Evolutionary conservation across 2,329 filamentous ascomycete genomes (phyloP).

Genomic region (Aspergillus novofumigatus): DNA sequence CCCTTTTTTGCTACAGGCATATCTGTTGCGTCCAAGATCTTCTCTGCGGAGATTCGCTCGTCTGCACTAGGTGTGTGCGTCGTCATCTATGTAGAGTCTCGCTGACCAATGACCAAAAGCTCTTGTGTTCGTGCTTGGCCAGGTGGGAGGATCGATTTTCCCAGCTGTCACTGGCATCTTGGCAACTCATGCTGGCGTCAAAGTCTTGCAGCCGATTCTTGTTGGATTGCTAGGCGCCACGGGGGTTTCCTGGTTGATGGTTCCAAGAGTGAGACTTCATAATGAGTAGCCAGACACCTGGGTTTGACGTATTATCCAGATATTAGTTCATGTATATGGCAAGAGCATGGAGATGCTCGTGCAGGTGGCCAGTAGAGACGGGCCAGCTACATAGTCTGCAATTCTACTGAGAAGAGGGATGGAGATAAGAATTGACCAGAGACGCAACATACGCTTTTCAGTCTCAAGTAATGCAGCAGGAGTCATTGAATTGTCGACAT

Average conservation of each 20-base stretch:
- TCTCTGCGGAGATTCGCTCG: slow-evolving; percentile 45
- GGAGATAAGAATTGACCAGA: no score
- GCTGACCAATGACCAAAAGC: slow-evolving; percentile 4
- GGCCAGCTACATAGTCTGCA: no score
- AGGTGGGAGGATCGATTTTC: slow-evolving; percentile 54
- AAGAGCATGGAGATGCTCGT: no score
- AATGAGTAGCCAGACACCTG: slow-evolving; percentile 11
- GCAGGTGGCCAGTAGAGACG: no score
- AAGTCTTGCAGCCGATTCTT: slow-evolving; percentile 51
- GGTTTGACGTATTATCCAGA: no score
- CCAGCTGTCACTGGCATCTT: slow-evolving; percentile 45
- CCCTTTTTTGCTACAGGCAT: slow-evolving; percentile 43
- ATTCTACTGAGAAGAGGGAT: no score
- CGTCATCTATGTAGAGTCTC: neutral
- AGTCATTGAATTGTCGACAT: no score
- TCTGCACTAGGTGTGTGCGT: slow-evolving; percentile 41
- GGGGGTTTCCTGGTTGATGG: slow-evolving; percentile 45
- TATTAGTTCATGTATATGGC: no score
- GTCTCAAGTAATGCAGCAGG: no score
- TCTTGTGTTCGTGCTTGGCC: slow-evolving; percentile 56
- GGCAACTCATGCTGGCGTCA: slow-evolving; percentile 35
- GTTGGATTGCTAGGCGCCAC: slow-evolving; percentile 46
- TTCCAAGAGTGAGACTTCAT: slow-evolving; percentile 22
- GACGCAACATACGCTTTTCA: no score
- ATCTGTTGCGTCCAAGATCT: slow-evolving; percentile 51